phyloP scores from a whole-genome alignment of 306 rosid genomes.

The Begonia masoniana region DNA sequence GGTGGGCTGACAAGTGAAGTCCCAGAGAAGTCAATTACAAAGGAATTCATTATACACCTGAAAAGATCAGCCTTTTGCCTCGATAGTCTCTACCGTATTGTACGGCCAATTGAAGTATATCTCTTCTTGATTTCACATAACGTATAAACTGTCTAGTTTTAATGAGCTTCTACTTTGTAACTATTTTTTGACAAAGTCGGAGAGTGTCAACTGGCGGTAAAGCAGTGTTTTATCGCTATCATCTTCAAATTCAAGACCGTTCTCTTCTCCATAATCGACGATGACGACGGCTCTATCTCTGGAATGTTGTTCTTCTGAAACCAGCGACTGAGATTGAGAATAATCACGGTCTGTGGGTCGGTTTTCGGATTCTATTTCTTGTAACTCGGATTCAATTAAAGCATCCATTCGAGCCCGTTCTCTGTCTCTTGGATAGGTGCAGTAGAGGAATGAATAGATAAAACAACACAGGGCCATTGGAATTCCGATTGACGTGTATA shows the following conservation, averaged over 20 bases:
- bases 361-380: slow-evolving; percentile 18
- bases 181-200: slow-evolving; percentile 22
- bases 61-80: too few relatives aligned
- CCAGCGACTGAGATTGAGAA: slow-evolving; percentile 11
- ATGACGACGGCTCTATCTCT: slow-evolving; percentile 16
- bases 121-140: too few relatives aligned
- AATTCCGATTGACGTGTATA: slow-evolving; percentile 35
- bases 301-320: slow-evolving; percentile 25
- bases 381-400: slow-evolving; percentile 44
- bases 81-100: too few relatives aligned
- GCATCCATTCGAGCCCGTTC: slow-evolving; percentile 42
- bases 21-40: too few relatives aligned
- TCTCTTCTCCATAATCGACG: slow-evolving; percentile 36
- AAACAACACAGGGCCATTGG: slow-evolving; percentile 52
- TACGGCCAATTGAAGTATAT: too few relatives aligned
- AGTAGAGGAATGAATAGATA: slow-evolving; percentile 37
- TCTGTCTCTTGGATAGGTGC: slow-evolving; percentile 44
- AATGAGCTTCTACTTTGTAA: background rate
- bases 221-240: slow-evolving; percentile 44
- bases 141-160: too few relatives aligned
- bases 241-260: slow-evolving; percentile 29
- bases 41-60: too few relatives aligned
- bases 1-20: too few relatives aligned
- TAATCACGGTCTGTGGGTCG: slow-evolving; percentile 10
- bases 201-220: slow-evolving; percentile 34